Base-by-base conservation (phyloP, 805 yeast species). In the Saccharomyces eubayanus region DNA sequence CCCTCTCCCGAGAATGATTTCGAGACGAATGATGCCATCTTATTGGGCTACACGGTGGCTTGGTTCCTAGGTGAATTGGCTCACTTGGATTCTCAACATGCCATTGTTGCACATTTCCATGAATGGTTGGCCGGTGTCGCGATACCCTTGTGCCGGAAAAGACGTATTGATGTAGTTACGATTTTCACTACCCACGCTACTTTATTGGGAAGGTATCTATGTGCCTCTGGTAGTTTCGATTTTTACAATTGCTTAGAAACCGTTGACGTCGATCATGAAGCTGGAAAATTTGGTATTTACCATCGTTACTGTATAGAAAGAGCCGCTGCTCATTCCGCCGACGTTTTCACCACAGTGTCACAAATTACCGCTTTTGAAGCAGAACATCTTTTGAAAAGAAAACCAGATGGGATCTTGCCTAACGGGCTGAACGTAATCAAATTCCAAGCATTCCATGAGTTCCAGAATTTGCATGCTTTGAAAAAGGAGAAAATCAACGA, bases 71-170 rank as follows among this genome's bases (percentile, higher is more conserved):
- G 99, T 16, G 98, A 94, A 71, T 79, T 89, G 67, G 89, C 88
- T n/a, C 82, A 77, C 66, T 82, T 84, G 63, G 96, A 94, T 69
- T 79, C 83, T 27, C 85, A 85, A 51, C 83, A 92, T 62, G 97
- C 98, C 0, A 90, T 94, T 51, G 84, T 92, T 57, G 84, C 94
- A 53, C 99, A 92, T 68, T 91, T 87, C 70, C 99, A 92, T 74
- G 99, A 92, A 74, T 92, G 99, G 99, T 79, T 92, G 55, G 97
- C 99, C 1, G 97, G 98, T 62, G 90, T 94, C 48, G 96, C 96
- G 0, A 75, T 94, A 56, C 97, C 99, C 0, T 76, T 92, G 54
- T 90, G 97, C 70, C 78, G 96, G 64, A 89, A 89, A 71, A 83
- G 98, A 65, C 81, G 89, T 64, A 85, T 92, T 55, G 99, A 92